Conservation (phyloP, 228 moss, liverwort and hornwort genomes). For the Sphagnum fallax region DNA sequence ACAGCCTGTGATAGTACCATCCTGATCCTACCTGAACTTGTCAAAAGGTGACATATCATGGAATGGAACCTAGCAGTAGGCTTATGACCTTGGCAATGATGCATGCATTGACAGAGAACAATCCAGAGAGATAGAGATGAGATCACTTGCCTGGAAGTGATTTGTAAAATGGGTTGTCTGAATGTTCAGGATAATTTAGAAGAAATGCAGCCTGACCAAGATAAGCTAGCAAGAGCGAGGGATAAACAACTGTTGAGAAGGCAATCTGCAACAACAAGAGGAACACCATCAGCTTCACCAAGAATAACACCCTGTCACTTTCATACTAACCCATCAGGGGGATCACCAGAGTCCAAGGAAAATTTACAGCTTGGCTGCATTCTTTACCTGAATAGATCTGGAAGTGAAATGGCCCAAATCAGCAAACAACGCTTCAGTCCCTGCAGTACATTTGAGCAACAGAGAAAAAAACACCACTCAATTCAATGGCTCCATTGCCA, state of each 20-base stretch:
- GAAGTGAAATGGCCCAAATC: conserved; percentile 57
- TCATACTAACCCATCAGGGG: too few species aligned
- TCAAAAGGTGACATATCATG: too few species aligned
- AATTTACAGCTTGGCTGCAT: too few species aligned
- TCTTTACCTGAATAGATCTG: conserved; percentile 50
- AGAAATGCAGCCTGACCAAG: conserved; percentile 84
- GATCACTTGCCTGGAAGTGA: conserved; percentile 63
- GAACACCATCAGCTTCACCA: too few species aligned
- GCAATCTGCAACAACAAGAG: conserved; percentile 48
- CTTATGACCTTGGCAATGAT: too few species aligned
- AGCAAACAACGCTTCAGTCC: conserved; percentile 60
- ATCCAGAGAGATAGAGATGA: too few species aligned
- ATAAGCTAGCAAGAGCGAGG: conserved; percentile 63
- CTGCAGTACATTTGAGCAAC: conserved; percentile 9
- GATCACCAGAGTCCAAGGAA: too few species aligned
- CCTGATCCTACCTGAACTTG: too few species aligned
- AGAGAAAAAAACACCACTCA: not conserved
- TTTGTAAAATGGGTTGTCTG: conserved; percentile 61
- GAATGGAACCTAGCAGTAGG: too few species aligned
- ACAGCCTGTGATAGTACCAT: too few species aligned
- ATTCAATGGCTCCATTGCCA: not conserved
- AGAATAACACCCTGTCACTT: too few species aligned
- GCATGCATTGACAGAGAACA: too few species aligned
- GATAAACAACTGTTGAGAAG: conserved; percentile 59
- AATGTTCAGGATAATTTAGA: conserved; percentile 31